Evolutionary conservation across 2,329 filamentous ascomycete genomes (phyloP), one percentile per base, ranked within the genome.

Genomic region (Parascedosporium putredinis): DNA sequence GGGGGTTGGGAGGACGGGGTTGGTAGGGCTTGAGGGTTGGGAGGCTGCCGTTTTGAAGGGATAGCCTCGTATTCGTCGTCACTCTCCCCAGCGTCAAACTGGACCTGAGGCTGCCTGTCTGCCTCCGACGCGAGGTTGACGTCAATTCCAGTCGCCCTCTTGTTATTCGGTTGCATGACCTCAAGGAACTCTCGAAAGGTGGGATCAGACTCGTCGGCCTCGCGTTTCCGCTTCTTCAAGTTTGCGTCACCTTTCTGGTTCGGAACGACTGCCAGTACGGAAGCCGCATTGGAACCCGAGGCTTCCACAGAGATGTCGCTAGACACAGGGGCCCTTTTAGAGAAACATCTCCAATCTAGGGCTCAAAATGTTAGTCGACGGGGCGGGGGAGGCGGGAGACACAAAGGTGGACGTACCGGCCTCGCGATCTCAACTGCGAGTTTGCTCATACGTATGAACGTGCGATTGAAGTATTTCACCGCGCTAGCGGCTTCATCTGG

Each of bases 401-500:
- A 23, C 16, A n/a, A 12, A 47, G n/a, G 14, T 34, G 12, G 25
- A 20, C 12, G 29, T 64, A 94, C 86, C 53, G 93, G 84, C 64
- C 79, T 83, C 51, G 93, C 93, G 61, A 93, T 71, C 70, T 96
- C 90, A 54, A 96, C 93, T 25, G 76, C 78, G 60, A 98, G 89
- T 71, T 84, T 94, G 51, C 90, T 95, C 86, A 96, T 93, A 59
- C 89, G 88, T 60, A 98, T 88, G 68, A 89, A 98, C 55, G 90
- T 84, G 64, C 81, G 88, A 73, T 98, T 90, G 75, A 96, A 96
- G 72, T 95, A 95, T 67, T 87, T 90, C 64, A 94, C 86, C 42
- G 93, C 91, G 61, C 83, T 79, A 51, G 79, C 73, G 51, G 93
- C 93, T 63, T 88, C 84, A 54, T 91, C 81, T 12, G 85, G 72